These are phyloP conservation scores for Acanthamoeba castellanii DNA, from an alignment of 208 protist species.

Conservation along the genomic window DNA sequence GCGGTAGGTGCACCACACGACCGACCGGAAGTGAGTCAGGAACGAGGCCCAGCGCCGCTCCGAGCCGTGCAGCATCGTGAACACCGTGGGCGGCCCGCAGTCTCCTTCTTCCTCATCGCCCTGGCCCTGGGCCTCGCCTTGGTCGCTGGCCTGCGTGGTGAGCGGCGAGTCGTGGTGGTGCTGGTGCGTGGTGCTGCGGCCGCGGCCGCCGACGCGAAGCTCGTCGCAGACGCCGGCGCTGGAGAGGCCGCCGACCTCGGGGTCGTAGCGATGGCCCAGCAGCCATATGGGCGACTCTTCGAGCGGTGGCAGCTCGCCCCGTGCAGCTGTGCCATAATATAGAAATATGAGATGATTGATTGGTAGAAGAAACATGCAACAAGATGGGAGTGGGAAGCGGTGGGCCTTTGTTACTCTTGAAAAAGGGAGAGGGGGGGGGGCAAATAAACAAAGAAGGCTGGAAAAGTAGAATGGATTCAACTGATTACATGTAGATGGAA, in stretches of 20 bases:
- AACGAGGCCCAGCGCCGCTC: conserved; percentile 34
- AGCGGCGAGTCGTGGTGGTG: neutral
- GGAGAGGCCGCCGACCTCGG: neutral
- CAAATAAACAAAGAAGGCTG: neutral
- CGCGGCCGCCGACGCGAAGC: neutral
- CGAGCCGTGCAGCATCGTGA: conserved; percentile 19
- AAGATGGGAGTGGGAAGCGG: neutral
- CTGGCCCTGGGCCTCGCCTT: too few relatives aligned
- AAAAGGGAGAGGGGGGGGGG: too few relatives aligned
- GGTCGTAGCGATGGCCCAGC: conserved; percentile 18
- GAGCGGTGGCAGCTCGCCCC: neutral
- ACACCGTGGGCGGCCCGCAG: neutral
- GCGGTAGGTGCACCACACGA: conserved; percentile 71
- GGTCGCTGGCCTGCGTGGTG: neutral
- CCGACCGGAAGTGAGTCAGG: conserved; percentile 13
- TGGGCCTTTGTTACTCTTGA: too few relatives aligned
- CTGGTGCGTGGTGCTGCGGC: neutral
- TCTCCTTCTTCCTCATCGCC: neutral
- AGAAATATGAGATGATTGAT: neutral
- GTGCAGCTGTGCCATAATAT: neutral
- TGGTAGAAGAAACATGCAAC: neutral
- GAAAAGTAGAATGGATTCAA: neutral
- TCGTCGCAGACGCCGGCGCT: neutral
- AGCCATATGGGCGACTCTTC: conserved; percentile 13
- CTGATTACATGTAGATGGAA: neutral